A percentile compares a stretch with the other conserved stretches of the same genome.
Evolutionary conservation across 176 grass and related monocot species (phyloP).

Genomic region (Phyllostachys edulis): DNA sequence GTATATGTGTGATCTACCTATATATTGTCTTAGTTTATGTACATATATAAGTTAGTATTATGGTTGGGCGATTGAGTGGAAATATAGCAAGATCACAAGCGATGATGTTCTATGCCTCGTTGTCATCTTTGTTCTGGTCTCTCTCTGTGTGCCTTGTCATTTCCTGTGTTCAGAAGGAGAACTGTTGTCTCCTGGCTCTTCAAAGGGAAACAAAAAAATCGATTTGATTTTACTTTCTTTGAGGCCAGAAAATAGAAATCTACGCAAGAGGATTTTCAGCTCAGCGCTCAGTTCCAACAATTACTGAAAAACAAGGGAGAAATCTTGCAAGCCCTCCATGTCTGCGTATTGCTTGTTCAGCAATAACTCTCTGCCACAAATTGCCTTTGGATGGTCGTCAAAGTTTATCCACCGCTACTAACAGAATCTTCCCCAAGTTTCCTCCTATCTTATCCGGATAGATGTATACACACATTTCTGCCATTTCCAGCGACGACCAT

Average conservation of each 20-base stretch:
- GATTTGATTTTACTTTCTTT: too few species aligned
- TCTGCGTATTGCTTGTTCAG: background rate
- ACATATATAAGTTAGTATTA: conserved; percentile 2
- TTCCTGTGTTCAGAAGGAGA: background rate
- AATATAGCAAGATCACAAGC: conserved; percentile 30
- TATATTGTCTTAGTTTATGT: conserved; percentile 26
- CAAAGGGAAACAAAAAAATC: too few species aligned
- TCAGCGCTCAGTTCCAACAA: background rate
- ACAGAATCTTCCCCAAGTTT: too few species aligned
- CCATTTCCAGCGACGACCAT: conserved; percentile 13
- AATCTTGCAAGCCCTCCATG: background rate
- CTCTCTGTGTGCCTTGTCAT: background rate
- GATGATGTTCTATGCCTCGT: background rate
- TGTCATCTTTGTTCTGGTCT: background rate
- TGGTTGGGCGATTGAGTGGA: background rate
- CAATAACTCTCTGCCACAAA: background rate
- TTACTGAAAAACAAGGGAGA: background rate
- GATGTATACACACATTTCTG: too few species aligned
- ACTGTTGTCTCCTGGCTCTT: too few species aligned
- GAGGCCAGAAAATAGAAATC: background rate
- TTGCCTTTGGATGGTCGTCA: background rate
- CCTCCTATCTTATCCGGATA: background rate
- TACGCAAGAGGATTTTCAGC: background rate
- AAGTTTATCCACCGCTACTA: background rate
- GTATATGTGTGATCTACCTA: conserved; percentile 33